A percentile compares a stretch with the other conserved stretches of the same genome.
Conservation (phyloP, 768 basidiomycete genomes). For the Cytidiella melzeri region DNA sequence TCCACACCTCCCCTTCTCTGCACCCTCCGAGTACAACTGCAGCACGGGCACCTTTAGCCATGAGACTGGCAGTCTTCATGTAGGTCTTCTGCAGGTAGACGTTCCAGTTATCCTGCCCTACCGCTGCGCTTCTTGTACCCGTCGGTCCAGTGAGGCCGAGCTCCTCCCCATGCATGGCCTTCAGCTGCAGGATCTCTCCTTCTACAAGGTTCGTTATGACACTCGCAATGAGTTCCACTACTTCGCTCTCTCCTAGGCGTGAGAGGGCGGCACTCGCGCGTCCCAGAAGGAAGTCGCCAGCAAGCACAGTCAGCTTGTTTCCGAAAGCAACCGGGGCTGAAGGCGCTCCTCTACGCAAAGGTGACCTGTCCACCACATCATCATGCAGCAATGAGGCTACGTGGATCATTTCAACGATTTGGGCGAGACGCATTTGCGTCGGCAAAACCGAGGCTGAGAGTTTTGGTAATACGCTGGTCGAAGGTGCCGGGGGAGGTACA, state of each 20-base stretch:
- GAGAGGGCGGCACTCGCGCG: slow-evolving; percentile 85
- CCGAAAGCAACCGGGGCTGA: slow-evolving; percentile 75
- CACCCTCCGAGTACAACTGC: slow-evolving; percentile 86
- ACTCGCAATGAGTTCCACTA: slow-evolving; percentile 87
- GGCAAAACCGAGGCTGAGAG: slow-evolving; percentile 53
- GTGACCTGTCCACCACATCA: slow-evolving; percentile 73
- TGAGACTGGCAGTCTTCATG: slow-evolving; percentile 84
- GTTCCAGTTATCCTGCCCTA: slow-evolving; percentile 53
- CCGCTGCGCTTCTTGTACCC: slow-evolving; percentile 12
- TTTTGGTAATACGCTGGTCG: slow-evolving; percentile 24
- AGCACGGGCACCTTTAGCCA: slow-evolving; percentile 83
- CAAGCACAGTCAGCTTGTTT: slow-evolving; percentile 91
- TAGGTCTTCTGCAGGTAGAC: slow-evolving; percentile 90
- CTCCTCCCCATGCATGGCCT: slow-evolving; percentile 40
- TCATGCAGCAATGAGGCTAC: slow-evolving; percentile 92
- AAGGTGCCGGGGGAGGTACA: slow-evolving; percentile 19
- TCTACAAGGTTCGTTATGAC: slow-evolving; percentile 96
- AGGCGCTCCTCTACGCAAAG: slow-evolving; percentile 62
- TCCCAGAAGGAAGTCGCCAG: slow-evolving; percentile 93
- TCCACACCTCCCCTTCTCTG: slow-evolving; percentile 70
- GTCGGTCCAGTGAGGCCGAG: slow-evolving; percentile 25
- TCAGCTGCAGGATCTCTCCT: slow-evolving; percentile 86
- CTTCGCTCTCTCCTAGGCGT: slow-evolving; percentile 79
- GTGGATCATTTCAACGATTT: slow-evolving; percentile 98
- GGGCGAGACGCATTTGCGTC: slow-evolving; percentile 86